Conservation (phyloP, 139 green algal species). For the Dunaliella primolecta region DNA sequence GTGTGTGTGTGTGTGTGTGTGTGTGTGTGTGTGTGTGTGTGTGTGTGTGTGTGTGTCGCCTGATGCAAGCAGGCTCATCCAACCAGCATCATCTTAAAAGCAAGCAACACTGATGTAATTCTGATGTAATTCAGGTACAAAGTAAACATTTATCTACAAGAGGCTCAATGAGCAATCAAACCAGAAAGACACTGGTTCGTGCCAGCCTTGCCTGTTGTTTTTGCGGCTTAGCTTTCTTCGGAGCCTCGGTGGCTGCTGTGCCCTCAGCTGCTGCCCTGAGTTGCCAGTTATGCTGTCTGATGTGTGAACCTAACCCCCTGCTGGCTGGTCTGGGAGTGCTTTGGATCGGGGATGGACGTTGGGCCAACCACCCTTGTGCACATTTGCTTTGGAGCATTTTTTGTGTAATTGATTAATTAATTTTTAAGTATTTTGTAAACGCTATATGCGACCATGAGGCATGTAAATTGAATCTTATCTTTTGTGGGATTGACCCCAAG, state of each 20-base stretch:
- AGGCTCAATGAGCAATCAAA: no score
- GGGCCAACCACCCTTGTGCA: background rate
- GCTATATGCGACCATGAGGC: background rate
- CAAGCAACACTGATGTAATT: no score
- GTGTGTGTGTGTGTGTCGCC: no score
- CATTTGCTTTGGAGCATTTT: background rate
- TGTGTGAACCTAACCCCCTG: background rate
- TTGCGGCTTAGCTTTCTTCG: slow-evolving; percentile 17
- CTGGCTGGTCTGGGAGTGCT: background rate
- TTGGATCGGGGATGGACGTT: background rate
- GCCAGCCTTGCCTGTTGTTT: slow-evolving; percentile 12
- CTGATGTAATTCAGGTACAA: no score
- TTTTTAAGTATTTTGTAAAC: no score
- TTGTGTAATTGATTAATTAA: background rate
- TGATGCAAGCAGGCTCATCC: no score
- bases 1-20: no score
- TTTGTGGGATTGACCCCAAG: background rate
- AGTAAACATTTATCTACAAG: no score
- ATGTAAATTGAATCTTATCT: background rate
- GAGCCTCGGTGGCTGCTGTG: background rate
- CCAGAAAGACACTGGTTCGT: no score
- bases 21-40: no score
- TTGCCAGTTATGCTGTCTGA: background rate
- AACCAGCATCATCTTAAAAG: no score
- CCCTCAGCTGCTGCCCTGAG: background rate